A percentile compares a stretch with the other conserved stretches of the same genome.
phyloP scores from a whole-genome alignment of 1,284 basidiomycete species.

The Tylopilus sp. region DNA sequence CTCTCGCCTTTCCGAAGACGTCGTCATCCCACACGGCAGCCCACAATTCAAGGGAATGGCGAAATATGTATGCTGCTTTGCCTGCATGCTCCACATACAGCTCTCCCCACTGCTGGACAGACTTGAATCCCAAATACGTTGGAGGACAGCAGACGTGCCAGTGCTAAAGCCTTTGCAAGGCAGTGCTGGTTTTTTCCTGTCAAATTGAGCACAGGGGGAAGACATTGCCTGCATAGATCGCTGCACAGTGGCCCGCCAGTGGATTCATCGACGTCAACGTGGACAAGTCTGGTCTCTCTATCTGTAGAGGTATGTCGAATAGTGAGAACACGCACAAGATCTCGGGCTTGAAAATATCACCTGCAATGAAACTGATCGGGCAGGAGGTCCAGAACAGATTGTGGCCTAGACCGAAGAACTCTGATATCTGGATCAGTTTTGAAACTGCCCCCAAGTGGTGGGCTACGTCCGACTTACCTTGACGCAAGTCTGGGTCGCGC shows the following conservation, averaged over 20 bases:
- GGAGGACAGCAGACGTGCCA: conserved; percentile 41
- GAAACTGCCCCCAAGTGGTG: too few relatives aligned
- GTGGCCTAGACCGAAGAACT: conserved; percentile 44
- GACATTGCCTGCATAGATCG: conserved; percentile 40
- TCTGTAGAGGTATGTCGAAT: conserved; percentile 3
- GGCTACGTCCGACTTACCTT: too few relatives aligned
- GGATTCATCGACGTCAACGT: conserved; percentile 41
- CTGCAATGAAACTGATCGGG: conserved; percentile 43
- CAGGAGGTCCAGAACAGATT: conserved; percentile 45
- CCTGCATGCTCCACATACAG: neutral
- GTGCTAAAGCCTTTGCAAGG: conserved; percentile 26
- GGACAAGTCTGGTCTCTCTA: conserved; percentile 21
- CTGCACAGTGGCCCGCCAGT: conserved; percentile 38
- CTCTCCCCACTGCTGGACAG: neutral
- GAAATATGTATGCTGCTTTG: conserved; percentile 25
- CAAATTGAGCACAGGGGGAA: conserved; percentile 45
- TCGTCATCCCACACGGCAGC: conserved; percentile 42
- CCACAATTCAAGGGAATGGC: conserved; percentile 46
- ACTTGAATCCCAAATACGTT: conserved; percentile 23
- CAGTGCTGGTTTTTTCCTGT: conserved; percentile 33
- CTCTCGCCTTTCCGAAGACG: conserved; percentile 44
- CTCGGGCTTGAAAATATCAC: conserved; percentile 41
- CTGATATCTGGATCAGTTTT: conserved; percentile 20
- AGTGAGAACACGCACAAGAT: conserved; percentile 29
- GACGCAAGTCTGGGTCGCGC: too few relatives aligned